Base-by-base conservation (phyloP, 305 asterid genomes). In the Fraxinus latifolia region DNA sequence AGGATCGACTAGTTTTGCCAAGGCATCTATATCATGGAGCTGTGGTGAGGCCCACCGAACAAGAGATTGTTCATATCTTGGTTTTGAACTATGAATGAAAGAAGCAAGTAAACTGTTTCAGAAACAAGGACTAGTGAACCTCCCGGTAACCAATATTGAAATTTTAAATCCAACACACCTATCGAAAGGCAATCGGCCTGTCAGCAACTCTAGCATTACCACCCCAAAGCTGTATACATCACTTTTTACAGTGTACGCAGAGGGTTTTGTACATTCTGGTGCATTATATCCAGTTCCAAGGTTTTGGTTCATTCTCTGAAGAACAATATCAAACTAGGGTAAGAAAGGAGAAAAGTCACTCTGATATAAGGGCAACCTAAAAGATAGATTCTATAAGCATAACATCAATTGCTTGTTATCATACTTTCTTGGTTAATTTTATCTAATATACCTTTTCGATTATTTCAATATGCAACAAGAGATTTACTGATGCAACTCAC, bases 141-240 rank as follows among this genome's bases (percentile, higher is more conserved):
- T 2, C 85, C 39, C 0, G 3, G 39, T 9, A 71, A 23, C 42
- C 73, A 23, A 72, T 15, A 1, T 68, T 77, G 47, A 71, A n/a
- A 3, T 72, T 77, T 42, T 32, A 58, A 50, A 74, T 74, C 21
- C 15, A 36, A 76, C 71, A 14, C 80, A 86, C 88, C 91, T 85
- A 79, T 89, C 93, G 47, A 83, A 84, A 5, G 92, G 91, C 88
- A 79, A 83, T 53, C 90, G 90, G 17, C 94, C 93, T 7, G 94
- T 91, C 84, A 91, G 65, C 36, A 89, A 78, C 85, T 89, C 93
- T 76, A 90, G 81, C 93, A 90, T 89, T 67, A 90, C 87, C 60
- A 89, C 92, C 77, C 94, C 94, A 44, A 91, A 91, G 83, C 91
- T 87, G 75, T 88, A 91, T 15, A 91, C 88, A 81, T 91, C 94